phyloP scores from a whole-genome alignment of 176 grass and related monocot genomes.

The Triticum monococcum region DNA sequence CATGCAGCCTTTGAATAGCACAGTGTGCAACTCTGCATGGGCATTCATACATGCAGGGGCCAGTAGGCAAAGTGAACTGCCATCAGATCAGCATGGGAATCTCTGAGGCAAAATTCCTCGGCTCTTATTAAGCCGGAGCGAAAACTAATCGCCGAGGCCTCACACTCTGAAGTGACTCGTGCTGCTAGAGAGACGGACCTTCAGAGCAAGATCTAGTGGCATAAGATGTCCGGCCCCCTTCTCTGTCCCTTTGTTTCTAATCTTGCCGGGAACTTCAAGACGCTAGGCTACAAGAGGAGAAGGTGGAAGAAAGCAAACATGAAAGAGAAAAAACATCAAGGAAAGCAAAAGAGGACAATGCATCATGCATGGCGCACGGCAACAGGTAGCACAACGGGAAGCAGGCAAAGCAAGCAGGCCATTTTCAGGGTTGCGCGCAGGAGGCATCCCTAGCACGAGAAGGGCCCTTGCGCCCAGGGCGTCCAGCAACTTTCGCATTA shows the following conservation, averaged over 20 bases:
- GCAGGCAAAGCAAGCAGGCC: constrained; percentile 30
- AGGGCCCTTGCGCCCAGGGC: constrained; percentile 24
- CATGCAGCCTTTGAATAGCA: constrained; percentile 23
- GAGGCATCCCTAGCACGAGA: not conserved
- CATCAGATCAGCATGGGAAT: constrained; percentile 39
- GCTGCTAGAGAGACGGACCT: not conserved
- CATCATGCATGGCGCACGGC: not conserved
- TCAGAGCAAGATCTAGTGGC: constrained; percentile 33
- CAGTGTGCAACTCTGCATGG: constrained; percentile 27
- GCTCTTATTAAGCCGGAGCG: not conserved
- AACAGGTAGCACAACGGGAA: constrained; percentile 6
- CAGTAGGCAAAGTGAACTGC: constrained; percentile 35
- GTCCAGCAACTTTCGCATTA: constrained; percentile 57
- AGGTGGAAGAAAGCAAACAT: not conserved
- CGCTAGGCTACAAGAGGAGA: constrained; percentile 22
- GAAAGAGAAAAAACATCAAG: not conserved
- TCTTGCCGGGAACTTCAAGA: constrained; percentile 9
- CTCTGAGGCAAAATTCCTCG: not conserved
- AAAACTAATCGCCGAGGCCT: not conserved
- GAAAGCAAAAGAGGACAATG: constrained; percentile 5
- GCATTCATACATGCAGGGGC: not conserved
- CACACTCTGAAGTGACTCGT: not conserved
- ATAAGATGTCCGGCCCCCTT: not conserved
- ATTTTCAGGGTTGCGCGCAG: constrained; percentile 32
- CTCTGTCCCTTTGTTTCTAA: constrained; percentile 27